A percentile compares a stretch with the other conserved stretches of the same genome.
These are phyloP conservation scores for Sapria himalayana DNA, from an alignment of 345 rosid genomes.

Conservation along the genomic window DNA sequence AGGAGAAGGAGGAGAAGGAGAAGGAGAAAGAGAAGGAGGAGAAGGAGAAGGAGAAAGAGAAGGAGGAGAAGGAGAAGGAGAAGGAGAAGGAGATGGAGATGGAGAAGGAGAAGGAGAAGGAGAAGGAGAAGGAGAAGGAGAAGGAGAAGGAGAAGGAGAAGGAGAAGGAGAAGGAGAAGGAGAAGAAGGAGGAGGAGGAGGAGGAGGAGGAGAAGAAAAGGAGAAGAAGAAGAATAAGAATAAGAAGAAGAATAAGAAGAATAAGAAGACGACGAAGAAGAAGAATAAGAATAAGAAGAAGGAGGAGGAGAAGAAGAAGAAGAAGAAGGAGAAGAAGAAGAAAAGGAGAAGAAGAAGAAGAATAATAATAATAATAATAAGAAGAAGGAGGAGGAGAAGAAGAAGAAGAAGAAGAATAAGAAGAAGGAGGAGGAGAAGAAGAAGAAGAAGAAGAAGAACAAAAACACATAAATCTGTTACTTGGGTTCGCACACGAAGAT, in stretches of 20 bases:
- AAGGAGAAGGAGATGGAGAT: no score
- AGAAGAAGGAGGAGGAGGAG: neutral
- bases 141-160: neutral
- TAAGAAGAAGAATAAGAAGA: no score
- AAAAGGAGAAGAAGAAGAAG: slow-evolving; percentile 3
- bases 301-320: slow-evolving; percentile 5
- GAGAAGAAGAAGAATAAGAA: no score
- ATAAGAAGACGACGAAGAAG: no score
- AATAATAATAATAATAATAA: no score
- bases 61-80: neutral
- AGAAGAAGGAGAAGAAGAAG: slow-evolving; percentile 1
- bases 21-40: neutral
- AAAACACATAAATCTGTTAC: no score
- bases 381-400: no score
- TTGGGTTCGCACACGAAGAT: no score
- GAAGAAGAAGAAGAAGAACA: no score
- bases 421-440: no score
- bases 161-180: neutral
- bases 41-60: neutral
- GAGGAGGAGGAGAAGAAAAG: neutral
- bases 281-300: no score
- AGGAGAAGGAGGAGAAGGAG: neutral
- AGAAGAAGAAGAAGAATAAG: no score
- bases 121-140: neutral
- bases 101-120: neutral